Percentiles rank a stretch among this genome's conserved stretches.
These are phyloP conservation scores for Cyclotella sp. DNA, from an alignment of 108 stramenopile genomes.

Conservation along the genomic window DNA sequence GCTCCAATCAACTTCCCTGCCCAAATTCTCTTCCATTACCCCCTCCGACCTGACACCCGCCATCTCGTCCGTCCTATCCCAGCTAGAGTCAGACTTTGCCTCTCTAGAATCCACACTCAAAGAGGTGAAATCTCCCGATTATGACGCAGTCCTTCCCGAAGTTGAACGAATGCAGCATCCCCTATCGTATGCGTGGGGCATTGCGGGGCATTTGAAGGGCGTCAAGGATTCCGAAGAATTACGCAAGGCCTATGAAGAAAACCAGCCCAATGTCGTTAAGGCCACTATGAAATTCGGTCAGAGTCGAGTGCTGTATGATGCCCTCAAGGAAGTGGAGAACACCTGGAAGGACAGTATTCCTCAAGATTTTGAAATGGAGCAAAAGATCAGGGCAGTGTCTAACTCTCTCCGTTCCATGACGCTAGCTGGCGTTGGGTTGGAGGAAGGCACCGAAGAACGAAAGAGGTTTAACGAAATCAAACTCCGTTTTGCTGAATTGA, in stretches of 20 bases:
- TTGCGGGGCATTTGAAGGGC: conserved; percentile 96
- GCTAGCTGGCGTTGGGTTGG: conserved; percentile 92
- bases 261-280: conserved; percentile 94
- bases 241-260: conserved; percentile 91
- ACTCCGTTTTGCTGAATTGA: conserved; percentile 84
- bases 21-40: conserved; percentile 86
- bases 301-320: conserved; percentile 88
- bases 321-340: conserved; percentile 29
- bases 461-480: conserved; percentile 95
- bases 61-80: conserved; percentile 64
- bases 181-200: conserved; percentile 92
- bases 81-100: conserved; percentile 75
- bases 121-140: conserved; percentile 27
- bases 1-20: conserved; percentile 79
- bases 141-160: conserved; percentile 79
- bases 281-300: conserved; percentile 89
- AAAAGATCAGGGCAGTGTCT: conserved; percentile 86
- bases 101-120: conserved; percentile 63
- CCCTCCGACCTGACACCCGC: conserved; percentile 89
- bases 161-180: conserved; percentile 81
- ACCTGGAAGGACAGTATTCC: conserved; percentile 21
- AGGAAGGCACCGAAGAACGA: conserved; percentile 82
- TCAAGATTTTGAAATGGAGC: conserved; percentile 59
- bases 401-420: conserved; percentile 83
- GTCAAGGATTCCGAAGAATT: conserved; percentile 96